A percentile compares a stretch with the other conserved stretches of the same genome.
Evolutionary conservation across 2,329 filamentous ascomycete species (phyloP).

Genomic region (Verticillium tricorpus): DNA sequence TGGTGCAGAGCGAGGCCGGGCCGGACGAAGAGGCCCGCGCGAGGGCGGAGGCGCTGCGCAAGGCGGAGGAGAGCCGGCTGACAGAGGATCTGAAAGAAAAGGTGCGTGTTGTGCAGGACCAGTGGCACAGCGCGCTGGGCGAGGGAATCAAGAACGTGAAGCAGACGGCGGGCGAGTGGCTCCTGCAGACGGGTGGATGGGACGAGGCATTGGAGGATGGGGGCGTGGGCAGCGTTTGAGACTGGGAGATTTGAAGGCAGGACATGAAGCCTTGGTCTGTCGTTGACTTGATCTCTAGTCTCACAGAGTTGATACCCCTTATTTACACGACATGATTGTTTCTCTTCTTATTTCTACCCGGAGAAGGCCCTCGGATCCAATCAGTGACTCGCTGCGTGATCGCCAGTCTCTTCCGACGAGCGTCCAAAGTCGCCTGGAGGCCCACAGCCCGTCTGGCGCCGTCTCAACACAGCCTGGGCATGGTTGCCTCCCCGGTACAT

Average conservation of each 20-base stretch:
- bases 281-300: not conserved
- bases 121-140: conserved; percentile 86
- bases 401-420: not conserved
- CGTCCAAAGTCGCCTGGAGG: not conserved
- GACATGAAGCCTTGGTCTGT: not conserved
- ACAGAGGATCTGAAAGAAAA: conserved; percentile 91
- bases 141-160: conserved; percentile 69
- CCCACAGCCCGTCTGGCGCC: not conserved
- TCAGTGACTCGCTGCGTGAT: not conserved
- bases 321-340: not conserved
- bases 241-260: not conserved
- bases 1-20: conserved; percentile 60
- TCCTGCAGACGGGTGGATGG: conserved; percentile 80
- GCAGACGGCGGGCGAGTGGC: conserved; percentile 66
- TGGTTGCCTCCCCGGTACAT: not conserved
- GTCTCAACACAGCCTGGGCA: not conserved
- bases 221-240: conserved; percentile 42
- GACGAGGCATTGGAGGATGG: conserved; percentile 68
- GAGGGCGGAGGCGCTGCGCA: conserved; percentile 50
- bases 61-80: conserved; percentile 64
- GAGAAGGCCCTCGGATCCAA: not conserved
- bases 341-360: not conserved
- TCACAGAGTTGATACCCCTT: not conserved
- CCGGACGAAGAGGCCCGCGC: conserved; percentile 20
- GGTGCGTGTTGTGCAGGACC: conserved; percentile 82